Evolutionary conservation across 2,329 filamentous ascomycete species (phyloP).

Genomic region (Chlorencoelia australis): DNA sequence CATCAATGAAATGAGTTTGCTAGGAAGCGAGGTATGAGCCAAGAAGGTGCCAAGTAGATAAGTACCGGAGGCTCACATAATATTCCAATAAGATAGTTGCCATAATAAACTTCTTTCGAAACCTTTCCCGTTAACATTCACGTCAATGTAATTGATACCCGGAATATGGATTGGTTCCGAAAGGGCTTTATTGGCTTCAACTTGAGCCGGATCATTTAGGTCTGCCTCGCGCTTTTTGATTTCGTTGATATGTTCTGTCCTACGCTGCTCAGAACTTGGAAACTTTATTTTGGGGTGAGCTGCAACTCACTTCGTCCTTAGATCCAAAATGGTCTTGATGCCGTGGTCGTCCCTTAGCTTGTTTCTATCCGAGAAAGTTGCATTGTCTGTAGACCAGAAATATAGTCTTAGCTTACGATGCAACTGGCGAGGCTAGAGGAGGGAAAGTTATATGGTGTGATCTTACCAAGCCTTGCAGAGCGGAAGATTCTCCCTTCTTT

Average conservation of each 20-base stretch:
- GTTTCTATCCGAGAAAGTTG: conserved; percentile 52
- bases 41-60: not conserved
- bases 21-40: conserved; percentile 15
- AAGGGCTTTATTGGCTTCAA: conserved; percentile 40
- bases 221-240: conserved; percentile 48
- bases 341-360: conserved; percentile 48
- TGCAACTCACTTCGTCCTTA: conserved; percentile 58
- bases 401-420: too few species aligned
- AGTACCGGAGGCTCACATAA: conserved; percentile 38
- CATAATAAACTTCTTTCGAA: conserved; percentile 61
- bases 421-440: not conserved
- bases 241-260: conserved; percentile 64
- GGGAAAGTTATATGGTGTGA: not conserved
- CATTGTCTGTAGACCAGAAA: conserved; percentile 49
- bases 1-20: conserved; percentile 53
- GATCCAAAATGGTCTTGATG: conserved; percentile 66
- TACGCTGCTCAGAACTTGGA: conserved; percentile 23
- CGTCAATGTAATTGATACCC: conserved; percentile 51
- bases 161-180: conserved; percentile 51
- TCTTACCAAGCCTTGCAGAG: conserved; percentile 50
- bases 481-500: conserved; percentile 57
- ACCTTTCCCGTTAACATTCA: conserved; percentile 61
- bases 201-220: conserved; percentile 33
- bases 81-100: conserved; percentile 57
- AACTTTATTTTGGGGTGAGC: not conserved